Evolutionary conservation across 164 flowering plant genomes (phyloP), one percentile per base, ranked within the genome.

Genomic region (Vitis vinifera): DNA sequence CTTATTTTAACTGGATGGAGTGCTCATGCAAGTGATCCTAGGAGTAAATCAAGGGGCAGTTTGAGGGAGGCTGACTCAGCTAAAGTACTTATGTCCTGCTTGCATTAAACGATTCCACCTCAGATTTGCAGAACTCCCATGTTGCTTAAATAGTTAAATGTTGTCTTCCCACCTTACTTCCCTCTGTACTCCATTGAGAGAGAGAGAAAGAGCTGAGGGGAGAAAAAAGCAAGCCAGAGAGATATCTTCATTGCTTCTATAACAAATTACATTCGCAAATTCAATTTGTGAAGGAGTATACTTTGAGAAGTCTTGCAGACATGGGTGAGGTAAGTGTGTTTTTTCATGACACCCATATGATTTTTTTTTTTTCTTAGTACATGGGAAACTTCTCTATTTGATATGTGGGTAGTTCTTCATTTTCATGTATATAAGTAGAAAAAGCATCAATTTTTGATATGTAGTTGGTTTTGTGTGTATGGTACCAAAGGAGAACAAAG

Each of bases 311-410:
- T 59, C 27, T 9, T 11, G 63, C 59, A 23, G 69, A 72, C 16
- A 79, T 79, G 82, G 82, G 82, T 61, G 77, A 80, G 71, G 83
- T 80, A 73, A 75, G 80, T 66, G 9, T 15, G 0, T 31, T 14
- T 53, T 44, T 16, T 17, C 9, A n/a, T 8, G 13, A 5, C 2
- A 16, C 8, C 50, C 59, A 30, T 19, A 29, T 50, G 52, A 23
- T 8, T 37, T 65, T 10, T 8, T 17, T 2, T 53, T 52, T 62
- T 37, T 4, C 27, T 55, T 48, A 12, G 53, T 50, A 0, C 64
- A 0, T 37, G 44, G 44, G 27, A 23, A 23, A 23, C 27, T 23
- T 23, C 27, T 37, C 44, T 37, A 37, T 37, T 37, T 37, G 44
- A 16, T 63, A 47, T 68, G 55, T 16, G 56, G 16, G 44, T 37